These are phyloP conservation scores for Coniochaeta hoffmannii DNA, from an alignment of 2,329 filamentous ascomycete genomes.

Conservation along the genomic window DNA sequence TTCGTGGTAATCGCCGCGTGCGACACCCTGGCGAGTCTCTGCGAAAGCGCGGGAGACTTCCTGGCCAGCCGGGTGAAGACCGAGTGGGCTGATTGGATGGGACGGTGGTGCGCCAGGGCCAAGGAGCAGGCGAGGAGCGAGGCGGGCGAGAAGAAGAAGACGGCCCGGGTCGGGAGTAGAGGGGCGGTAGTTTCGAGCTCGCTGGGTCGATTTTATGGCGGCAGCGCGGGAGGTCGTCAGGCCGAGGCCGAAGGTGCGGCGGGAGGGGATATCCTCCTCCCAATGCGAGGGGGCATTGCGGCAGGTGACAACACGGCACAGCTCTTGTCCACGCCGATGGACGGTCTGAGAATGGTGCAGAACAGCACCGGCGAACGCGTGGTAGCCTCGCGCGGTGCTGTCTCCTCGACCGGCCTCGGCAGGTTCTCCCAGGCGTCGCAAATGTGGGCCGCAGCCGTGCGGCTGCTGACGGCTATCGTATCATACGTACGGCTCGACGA, in stretches of 20 bases:
- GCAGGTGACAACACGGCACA: neutral
- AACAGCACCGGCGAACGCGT: slow-evolving; percentile 7
- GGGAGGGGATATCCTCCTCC: slow-evolving; percentile 11
- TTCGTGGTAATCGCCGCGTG: slow-evolving; percentile 66
- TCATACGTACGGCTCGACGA: slow-evolving; percentile 58
- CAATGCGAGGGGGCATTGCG: neutral
- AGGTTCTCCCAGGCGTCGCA: slow-evolving; percentile 54
- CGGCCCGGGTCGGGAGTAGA: neutral
- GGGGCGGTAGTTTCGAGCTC: neutral
- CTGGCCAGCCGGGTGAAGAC: slow-evolving; percentile 66
- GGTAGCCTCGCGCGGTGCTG: slow-evolving; percentile 19
- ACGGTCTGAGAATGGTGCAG: neutral
- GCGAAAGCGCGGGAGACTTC: slow-evolving; percentile 70
- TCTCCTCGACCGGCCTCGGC: slow-evolving; percentile 34
- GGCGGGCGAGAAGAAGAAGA: slow-evolving; percentile 10
- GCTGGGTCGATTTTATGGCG: neutral
- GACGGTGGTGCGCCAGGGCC: slow-evolving; percentile 37
- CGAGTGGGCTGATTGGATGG: slow-evolving; percentile 53
- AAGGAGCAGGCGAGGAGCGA: slow-evolving; percentile 28
- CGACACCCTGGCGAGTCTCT: slow-evolving; percentile 60
- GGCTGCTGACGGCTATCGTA: slow-evolving; percentile 53
- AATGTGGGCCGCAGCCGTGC: slow-evolving; percentile 56
- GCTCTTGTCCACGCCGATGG: neutral
- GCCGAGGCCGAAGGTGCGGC: neutral
- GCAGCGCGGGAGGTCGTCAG: neutral